A percentile compares a stretch with the other conserved stretches of the same genome.
Evolutionary conservation across 192 early-diverging fungal species (phyloP).

Genomic region (Umbelopsis sp.): DNA sequence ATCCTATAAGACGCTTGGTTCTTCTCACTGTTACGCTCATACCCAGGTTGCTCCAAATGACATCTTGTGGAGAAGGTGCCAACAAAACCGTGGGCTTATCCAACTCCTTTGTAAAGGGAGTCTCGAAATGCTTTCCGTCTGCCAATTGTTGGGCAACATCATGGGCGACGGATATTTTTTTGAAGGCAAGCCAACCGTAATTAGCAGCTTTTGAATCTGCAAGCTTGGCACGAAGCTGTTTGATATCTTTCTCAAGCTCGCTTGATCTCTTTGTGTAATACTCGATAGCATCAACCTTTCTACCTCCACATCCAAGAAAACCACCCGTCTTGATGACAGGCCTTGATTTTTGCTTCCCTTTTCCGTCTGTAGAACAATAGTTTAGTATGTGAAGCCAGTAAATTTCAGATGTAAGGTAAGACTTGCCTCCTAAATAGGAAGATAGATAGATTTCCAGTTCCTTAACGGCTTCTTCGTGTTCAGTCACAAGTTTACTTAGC

Average conservation of each 20-base stretch:
- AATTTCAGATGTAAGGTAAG: neutral
- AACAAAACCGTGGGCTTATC: conserved; percentile 40
- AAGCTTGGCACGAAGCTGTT: conserved; percentile 44
- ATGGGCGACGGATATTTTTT: conserved; percentile 54
- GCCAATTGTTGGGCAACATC: conserved; percentile 40
- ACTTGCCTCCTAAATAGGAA: conserved; percentile 55
- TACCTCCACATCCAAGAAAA: conserved; percentile 40
- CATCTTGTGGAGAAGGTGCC: conserved; percentile 70
- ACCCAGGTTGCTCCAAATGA: conserved; percentile 75
- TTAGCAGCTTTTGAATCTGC: conserved; percentile 54
- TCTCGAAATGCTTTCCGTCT: conserved; percentile 8
- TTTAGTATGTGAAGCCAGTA: too few species aligned
- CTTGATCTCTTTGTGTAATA: conserved; percentile 68
- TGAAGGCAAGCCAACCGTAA: conserved; percentile 73
- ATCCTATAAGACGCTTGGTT: conserved; percentile 43
- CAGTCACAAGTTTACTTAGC: conserved; percentile 62
- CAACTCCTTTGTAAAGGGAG: neutral
- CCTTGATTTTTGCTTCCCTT: conserved; percentile 34
- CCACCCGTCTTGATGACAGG: conserved; percentile 42
- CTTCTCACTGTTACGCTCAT: conserved; percentile 52
- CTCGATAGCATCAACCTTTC: conserved; percentile 73
- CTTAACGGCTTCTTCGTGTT: conserved; percentile 64
- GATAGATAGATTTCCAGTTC: conserved; percentile 66
- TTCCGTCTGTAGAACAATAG: conserved; percentile 23
- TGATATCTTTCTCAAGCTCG: conserved; percentile 59